Evolutionary conservation across 306 rosid species (phyloP).

Genomic region (Quercus rubra): DNA sequence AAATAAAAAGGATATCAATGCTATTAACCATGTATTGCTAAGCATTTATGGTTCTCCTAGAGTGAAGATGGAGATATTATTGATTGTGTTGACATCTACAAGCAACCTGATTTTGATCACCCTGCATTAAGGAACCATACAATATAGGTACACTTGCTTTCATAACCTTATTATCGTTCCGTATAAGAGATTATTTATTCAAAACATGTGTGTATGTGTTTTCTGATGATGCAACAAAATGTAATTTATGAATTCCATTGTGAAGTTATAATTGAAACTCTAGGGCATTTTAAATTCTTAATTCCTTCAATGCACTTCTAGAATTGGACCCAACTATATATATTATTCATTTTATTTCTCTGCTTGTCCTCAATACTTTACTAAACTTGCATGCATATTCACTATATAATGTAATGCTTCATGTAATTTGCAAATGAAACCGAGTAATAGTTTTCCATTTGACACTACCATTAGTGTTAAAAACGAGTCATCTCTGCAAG

Average conservation of each 20-base stretch:
- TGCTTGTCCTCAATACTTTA: no score
- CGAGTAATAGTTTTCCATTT: conserved; percentile 13
- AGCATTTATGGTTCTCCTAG: conserved; percentile 21
- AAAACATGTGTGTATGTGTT: no score
- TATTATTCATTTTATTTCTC: no score
- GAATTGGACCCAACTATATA: no score
- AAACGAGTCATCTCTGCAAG: not conserved
- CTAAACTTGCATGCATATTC: no score
- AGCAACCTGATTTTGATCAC: conserved; percentile 60
- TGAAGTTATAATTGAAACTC: no score
- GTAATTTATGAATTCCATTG: no score
- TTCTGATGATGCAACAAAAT: no score
- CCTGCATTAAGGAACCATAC: conserved; percentile 49
- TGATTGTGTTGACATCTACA: conserved; percentile 47
- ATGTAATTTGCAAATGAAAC: conserved; percentile 35
- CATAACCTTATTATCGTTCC: not conserved
- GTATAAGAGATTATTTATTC: not conserved
- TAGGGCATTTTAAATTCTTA: no score
- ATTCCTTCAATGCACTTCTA: no score
- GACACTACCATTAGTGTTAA: not conserved
- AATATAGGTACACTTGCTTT: conserved; percentile 31
- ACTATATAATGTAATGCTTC: not conserved
- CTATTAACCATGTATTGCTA: not conserved
- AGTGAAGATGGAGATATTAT: conserved; percentile 63
- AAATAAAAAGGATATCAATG: no score